Base-by-base conservation (phyloP, 768 basidiomycete genomes). In the Auricularia auricula-judae region DNA sequence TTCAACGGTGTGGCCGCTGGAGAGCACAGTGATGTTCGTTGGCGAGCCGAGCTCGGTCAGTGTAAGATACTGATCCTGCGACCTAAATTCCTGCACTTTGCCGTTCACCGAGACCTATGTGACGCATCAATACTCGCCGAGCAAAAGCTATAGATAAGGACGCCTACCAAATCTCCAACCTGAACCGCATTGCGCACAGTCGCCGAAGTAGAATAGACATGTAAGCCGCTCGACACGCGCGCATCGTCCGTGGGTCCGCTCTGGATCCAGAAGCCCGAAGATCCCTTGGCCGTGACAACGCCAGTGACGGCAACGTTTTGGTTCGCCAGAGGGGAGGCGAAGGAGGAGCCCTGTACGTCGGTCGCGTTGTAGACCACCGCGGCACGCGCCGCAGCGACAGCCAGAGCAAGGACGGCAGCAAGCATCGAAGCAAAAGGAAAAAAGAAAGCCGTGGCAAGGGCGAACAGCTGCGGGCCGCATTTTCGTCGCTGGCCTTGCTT, bases 181-280 rank as follows among this genome's bases (percentile, higher is more conserved):
- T 69, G 53, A 36, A 84, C 79, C 36, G 76, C 70, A 11, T 66
- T 70, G 34, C 78, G 70, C 11, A 78, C 70, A 12, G 77, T 69
- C 1, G 75, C 68, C 10, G 77, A 76, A 12, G 76, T 71, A 1
- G 82, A 78, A 72, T 78, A 85, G 44, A 86, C 75, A 29, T 73
- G 74, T 10, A 86, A 71, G 43, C 84, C 84, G 65, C 76, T 80
- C 5, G 84, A 85, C 43, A 76, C 74, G 43, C 82, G 81, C 33
- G 70, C 68, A 67, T 85, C 83, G 1, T 73, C 64, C 5, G 75
- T 75, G 39, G 76, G 75, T 35, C 79, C 76, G 35, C 80, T 81
- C 29, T 72, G 70, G 18, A 85, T 73, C 72, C 78, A 85, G 65
- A 82, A 81, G 2, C 83, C 82, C 64, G 69, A 78, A 16, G 74